Conservation (phyloP, 129 eudicot genomes). For the Gnaphalium uliginosum region DNA sequence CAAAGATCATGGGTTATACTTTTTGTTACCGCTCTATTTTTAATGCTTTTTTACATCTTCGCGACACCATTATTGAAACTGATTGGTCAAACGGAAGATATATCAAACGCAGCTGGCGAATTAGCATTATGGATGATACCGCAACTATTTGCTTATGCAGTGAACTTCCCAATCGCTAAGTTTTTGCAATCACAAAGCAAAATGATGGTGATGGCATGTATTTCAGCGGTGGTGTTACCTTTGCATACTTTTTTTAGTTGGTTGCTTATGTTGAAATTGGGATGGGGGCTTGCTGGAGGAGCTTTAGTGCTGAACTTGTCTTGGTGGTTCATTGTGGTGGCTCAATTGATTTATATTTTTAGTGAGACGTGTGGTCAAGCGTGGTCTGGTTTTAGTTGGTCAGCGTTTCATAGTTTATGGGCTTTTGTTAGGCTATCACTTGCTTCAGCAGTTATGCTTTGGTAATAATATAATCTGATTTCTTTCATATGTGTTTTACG, state of each 20-base stretch:
- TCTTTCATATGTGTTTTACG: not conserved
- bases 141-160: not conserved
- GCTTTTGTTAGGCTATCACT: not conserved
- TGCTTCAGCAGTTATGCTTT: not conserved
- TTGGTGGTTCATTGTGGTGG: constrained; percentile 1
- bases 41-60: not conserved
- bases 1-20: not conserved
- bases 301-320: constrained; percentile 2
- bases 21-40: not conserved
- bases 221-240: not conserved
- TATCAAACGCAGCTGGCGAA: not conserved
- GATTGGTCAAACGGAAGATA: not conserved
- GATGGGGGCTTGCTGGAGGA: not conserved
- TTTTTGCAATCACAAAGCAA: constrained; percentile 10
- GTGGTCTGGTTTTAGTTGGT: not conserved
- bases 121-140: not conserved
- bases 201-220: not conserved
- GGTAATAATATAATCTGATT: not conserved
- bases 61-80: not conserved
- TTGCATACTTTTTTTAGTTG: not conserved
- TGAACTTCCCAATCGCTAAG: not conserved
- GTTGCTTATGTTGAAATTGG: not conserved
- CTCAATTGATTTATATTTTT: not conserved
- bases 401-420: not conserved
- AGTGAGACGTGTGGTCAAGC: constrained; percentile 1